These are phyloP conservation scores for Irpex rosettiformis DNA, from an alignment of 1,284 basidiomycete species.

Conservation along the genomic window DNA sequence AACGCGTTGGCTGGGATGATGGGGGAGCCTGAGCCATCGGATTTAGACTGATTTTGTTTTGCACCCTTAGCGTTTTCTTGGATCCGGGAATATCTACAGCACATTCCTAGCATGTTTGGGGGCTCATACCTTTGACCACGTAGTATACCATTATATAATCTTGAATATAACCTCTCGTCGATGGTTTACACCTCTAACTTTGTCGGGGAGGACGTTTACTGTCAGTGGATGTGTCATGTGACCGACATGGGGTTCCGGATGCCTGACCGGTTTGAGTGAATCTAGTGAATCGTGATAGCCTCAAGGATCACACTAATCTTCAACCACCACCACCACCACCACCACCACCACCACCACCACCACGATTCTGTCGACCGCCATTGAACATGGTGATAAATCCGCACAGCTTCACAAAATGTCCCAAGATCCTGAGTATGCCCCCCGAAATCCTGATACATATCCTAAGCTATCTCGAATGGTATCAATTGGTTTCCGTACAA, in stretches of 20 bases:
- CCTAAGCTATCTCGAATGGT: background rate
- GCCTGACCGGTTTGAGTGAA: background rate
- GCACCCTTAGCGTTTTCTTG: too few species aligned
- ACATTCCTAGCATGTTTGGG: too few species aligned
- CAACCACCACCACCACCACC: background rate
- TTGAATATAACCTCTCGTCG: too few species aligned
- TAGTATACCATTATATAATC: background rate
- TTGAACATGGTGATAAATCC: background rate
- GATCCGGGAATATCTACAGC: too few species aligned
- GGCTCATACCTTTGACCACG: too few species aligned
- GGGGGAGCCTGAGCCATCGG: constrained; percentile 38
- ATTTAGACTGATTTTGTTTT: constrained; percentile 37
- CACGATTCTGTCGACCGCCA: background rate
- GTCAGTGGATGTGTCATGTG: background rate
- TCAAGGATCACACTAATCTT: background rate
- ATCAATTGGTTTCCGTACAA: background rate
- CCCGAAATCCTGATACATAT: background rate
- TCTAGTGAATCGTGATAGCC: background rate
- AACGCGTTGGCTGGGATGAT: constrained; percentile 73
- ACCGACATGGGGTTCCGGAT: background rate
- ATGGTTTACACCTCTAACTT: too few species aligned
- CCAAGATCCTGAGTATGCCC: background rate
- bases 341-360: background rate
- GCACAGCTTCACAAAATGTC: background rate
- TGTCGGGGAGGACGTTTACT: background rate